These are phyloP conservation scores for Mycena albidolilacea DNA, from an alignment of 768 basidiomycete species.

Conservation along the genomic window DNA sequence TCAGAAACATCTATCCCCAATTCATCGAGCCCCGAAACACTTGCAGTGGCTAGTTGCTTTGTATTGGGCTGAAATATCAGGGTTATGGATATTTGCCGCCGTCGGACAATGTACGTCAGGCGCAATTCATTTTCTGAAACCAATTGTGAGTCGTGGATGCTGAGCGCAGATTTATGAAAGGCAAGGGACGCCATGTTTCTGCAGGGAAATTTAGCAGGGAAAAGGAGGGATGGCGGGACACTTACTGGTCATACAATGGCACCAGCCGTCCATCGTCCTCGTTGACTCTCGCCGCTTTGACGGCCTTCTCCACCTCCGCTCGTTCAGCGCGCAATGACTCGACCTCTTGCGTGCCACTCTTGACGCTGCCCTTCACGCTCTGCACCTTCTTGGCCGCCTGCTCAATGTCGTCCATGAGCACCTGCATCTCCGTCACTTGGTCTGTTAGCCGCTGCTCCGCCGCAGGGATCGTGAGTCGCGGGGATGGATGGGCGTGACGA, in stretches of 20 bases:
- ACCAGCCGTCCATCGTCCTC: constrained; percentile 76
- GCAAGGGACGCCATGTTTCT: constrained; percentile 79
- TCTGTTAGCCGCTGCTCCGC: constrained; percentile 82
- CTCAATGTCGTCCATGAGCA: constrained; percentile 77
- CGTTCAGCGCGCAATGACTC: constrained; percentile 73
- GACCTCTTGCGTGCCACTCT: constrained; percentile 66
- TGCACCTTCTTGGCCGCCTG: constrained; percentile 64
- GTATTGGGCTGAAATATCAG: constrained; percentile 83
- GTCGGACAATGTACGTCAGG: constrained; percentile 71
- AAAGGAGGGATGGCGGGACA: constrained; percentile 19
- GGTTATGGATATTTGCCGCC: constrained; percentile 62
- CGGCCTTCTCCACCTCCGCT: constrained; percentile 80
- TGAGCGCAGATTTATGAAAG: constrained; percentile 74
- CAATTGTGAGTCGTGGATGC: constrained; percentile 70
- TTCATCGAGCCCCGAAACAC: constrained; percentile 65
- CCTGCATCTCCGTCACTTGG: constrained; percentile 87
- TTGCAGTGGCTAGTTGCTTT: constrained; percentile 72
- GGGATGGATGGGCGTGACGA: constrained; percentile 84
- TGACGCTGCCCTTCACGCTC: constrained; percentile 73
- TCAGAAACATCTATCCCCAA: constrained; percentile 71
- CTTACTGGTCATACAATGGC: constrained; percentile 80
- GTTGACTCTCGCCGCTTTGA: constrained; percentile 69
- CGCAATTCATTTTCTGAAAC: constrained; percentile 85
- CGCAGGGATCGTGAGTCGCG: constrained; percentile 82
- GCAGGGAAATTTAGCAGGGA: constrained; percentile 6